Base-by-base conservation (phyloP, 805 yeast species). In the Yarrowia sp. region DNA sequence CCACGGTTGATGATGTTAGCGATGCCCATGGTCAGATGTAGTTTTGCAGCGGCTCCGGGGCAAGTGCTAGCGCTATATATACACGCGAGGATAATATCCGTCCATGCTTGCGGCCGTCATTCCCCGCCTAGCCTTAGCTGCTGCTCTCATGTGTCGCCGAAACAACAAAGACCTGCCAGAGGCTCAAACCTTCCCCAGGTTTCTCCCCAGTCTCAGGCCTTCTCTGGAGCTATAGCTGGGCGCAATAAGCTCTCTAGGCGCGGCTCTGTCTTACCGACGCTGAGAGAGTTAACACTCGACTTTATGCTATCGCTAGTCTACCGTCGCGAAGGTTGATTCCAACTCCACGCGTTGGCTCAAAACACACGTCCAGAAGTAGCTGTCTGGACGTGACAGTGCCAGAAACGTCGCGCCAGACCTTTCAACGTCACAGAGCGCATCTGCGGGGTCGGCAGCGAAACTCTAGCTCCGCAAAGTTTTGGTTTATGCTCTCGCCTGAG, bases 1-100 rank as follows among this genome's bases (percentile, higher is more conserved):
- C 46, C 65, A 16, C 58, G 58, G 58, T 51, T 51, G 42, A 51
- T 27, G 64, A 62, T 39, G 31, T 51, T 21, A 10, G 31, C 32
- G 32, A 51, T 13, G 2, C 58, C 58, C 58, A 51, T 51, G 42
- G 58, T 24, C 6, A 32, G 18, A 14, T 12, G n/a, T 32, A 12
- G 29, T 14, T 32, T 1, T 32, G 14, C 18, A 5, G 14, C 27
- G 29, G 29, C n/a, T 22, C 16, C 7, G 10, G 7, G 22, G 41
- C 22, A 36, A 36, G n/a, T 19, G 22, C 41, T 18, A 10, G 8
- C 19, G 21, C 27, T 46, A 31, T 46, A 46, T 46, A 46, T 31
- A 46, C 38, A 24, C 31, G 19, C n/a, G n/a, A 24, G 12, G 14
- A 32, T 32, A 32, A 32, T 14, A 12, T 14, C 9, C 36, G 18